phyloP scores from a whole-genome alignment of 306 rosid species.

The Ochetophila trinervis region DNA sequence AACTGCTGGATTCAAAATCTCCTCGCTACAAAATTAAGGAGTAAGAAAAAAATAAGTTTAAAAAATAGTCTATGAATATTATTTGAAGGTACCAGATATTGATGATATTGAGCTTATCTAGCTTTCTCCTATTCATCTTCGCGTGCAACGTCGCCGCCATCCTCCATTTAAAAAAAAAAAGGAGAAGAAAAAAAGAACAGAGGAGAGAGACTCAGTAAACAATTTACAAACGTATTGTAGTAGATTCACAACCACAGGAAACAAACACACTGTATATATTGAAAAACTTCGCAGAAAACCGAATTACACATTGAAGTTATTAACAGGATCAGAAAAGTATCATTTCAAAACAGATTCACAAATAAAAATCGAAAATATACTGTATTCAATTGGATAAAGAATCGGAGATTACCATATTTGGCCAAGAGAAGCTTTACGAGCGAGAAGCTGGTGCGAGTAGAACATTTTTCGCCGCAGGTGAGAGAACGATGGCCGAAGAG shows the following conservation, averaged over 20 bases:
- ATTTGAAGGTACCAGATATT: conserved; percentile 55
- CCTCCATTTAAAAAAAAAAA: conserved; percentile 24
- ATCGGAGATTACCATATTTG: conserved; percentile 60
- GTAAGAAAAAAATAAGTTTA: neutral
- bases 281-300: too few species aligned
- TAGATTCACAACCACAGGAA: neutral
- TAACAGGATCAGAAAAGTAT: neutral
- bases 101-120: conserved; percentile 63
- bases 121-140: conserved; percentile 65
- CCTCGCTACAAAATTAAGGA: conserved; percentile 50
- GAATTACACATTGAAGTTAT: too few species aligned
- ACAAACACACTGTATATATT: too few species aligned
- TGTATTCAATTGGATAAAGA: neutral
- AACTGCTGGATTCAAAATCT: conserved; percentile 79
- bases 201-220: neutral
- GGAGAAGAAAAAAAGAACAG: neutral
- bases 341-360: neutral
- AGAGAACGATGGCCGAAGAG: conserved; percentile 1
- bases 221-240: neutral
- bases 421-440: conserved; percentile 82
- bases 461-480: conserved; percentile 47
- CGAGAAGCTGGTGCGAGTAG: conserved; percentile 84
- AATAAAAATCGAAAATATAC: neutral
- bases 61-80: neutral
- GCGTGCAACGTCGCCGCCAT: conserved; percentile 61